Percentiles rank a stretch among this genome's conserved stretches.
phyloP scores from a whole-genome alignment of 2,329 filamentous ascomycete genomes.

The Onygenales sp. region DNA sequence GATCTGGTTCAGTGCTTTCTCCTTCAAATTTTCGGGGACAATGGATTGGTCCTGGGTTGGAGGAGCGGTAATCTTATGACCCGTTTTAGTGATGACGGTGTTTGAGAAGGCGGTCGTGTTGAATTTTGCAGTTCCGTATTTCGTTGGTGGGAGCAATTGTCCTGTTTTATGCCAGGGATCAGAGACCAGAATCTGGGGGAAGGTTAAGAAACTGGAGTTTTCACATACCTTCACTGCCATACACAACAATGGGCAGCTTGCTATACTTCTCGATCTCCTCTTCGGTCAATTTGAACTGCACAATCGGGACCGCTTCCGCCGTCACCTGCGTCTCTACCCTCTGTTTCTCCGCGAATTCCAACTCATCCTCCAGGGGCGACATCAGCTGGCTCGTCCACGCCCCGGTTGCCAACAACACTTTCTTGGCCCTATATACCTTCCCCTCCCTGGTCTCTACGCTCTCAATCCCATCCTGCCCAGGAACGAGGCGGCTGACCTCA shows the following conservation, averaged over 20 bases:
- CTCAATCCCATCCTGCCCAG: conserved; percentile 25
- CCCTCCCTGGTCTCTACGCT: conserved; percentile 44
- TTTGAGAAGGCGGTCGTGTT: conserved; percentile 52
- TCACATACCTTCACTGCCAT: conserved; percentile 30
- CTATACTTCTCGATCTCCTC: conserved; percentile 41
- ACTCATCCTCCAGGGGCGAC: conserved; percentile 38
- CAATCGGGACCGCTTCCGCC: conserved; percentile 52
- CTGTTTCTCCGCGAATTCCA: conserved; percentile 37
- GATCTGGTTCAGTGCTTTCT: conserved; percentile 26
- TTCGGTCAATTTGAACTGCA: conserved; percentile 45
- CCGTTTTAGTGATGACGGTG: conserved; percentile 37
- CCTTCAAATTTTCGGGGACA: conserved; percentile 31
- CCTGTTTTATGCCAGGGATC: conserved; percentile 10
- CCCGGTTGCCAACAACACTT: conserved; percentile 46
- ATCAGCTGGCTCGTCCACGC: conserved; percentile 49
- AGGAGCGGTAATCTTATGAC: conserved; percentile 45
- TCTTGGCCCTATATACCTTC: conserved; percentile 39
- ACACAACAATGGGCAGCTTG: conserved; percentile 46
- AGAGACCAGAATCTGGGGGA: not conserved
- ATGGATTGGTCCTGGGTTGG: conserved; percentile 37
- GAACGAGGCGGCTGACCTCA: conserved; percentile 36
- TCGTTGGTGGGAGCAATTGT: conserved; percentile 41
- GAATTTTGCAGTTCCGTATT: conserved; percentile 48
- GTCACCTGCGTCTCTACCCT: conserved; percentile 45
- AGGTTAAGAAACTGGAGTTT: not conserved